phyloP scores from a whole-genome alignment of 2,329 filamentous ascomycete genomes.

The Diaporthe sp. region DNA sequence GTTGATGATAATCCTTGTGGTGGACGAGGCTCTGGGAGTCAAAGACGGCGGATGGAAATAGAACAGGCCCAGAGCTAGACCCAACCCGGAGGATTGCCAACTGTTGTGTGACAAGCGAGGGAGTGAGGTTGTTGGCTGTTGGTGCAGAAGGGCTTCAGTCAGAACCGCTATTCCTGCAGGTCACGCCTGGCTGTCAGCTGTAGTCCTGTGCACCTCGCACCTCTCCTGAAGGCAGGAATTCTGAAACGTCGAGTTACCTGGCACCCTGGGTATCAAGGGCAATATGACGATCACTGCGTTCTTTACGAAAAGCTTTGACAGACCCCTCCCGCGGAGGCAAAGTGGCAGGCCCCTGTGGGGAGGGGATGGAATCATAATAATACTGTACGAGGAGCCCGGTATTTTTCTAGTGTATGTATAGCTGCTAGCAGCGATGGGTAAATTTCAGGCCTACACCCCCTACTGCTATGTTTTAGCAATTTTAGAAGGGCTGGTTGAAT shows the following conservation, averaged over 20 bases:
- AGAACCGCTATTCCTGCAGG: slow-evolving; percentile 16
- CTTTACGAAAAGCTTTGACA: slow-evolving; percentile 26
- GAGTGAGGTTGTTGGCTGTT: neutral
- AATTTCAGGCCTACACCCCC: too few relatives aligned
- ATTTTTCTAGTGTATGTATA: neutral
- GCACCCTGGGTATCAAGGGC: neutral
- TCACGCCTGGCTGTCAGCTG: neutral
- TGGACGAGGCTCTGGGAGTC: neutral
- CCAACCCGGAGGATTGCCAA: slow-evolving; percentile 11
- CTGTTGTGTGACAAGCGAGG: slow-evolving; percentile 8
- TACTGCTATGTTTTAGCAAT: too few relatives aligned
- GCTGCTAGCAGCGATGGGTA: too few relatives aligned
- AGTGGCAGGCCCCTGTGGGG: slow-evolving; percentile 9
- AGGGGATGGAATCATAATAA: slow-evolving; percentile 1
- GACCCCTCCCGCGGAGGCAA: slow-evolving; percentile 5
- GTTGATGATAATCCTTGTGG: neutral
- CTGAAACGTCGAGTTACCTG: slow-evolving; percentile 27
- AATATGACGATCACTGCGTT: slow-evolving; percentile 32
- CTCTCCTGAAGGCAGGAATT: slow-evolving; percentile 4
- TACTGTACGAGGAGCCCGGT: slow-evolving; percentile 12
- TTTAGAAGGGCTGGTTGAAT: too few relatives aligned
- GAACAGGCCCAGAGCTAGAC: slow-evolving; percentile 26
- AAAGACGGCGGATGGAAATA: slow-evolving; percentile 26
- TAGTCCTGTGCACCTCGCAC: neutral
- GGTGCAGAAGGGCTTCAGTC: slow-evolving; percentile 14